Evolutionary conservation across 148 eudicot species (phyloP), one percentile per base, ranked within the genome.

Genomic region (Limonium bicolor): DNA sequence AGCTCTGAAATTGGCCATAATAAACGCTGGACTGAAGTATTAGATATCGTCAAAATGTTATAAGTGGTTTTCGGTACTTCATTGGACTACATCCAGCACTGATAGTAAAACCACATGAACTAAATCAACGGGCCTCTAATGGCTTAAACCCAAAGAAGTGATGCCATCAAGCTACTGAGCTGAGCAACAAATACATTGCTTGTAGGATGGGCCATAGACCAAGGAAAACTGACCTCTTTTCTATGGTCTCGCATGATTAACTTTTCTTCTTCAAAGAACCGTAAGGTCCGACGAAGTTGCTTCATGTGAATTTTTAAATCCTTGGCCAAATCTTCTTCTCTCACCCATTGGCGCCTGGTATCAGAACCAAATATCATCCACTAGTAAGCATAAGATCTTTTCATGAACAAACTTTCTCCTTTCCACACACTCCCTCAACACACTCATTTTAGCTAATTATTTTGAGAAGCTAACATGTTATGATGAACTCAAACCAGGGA

Each of bases 181-280:
- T 12, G 20, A 43, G 23, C 45, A 41, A 21, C 1, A 20, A 17
- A 41, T 20, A 22, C 21, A 20, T 20, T 23, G 27, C 18, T 14
- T 41, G 16, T n/a, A 43, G 2, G 1, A n/a, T 43, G 16, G 7
- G 16, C 25, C 29, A 47, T 26, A 16, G 13, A 29, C 4, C 19
- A 56, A 28, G 17, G 20, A 55, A 39, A 51, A 27, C 54, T 19
- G 4, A 88, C 97, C 95, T 92, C 99, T 73, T 70, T 92, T 58
- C 99, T 66, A 35, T 85, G 95, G 51, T 92, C 95, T 42, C 95
- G 71, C 40, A 81, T 74, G 50, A 92, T 69, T 20, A 92, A 67
- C 71, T 92, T 85, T 62, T 92, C 99, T 62, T 92, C 95, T 71
- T 92, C 94, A 46, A 92, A 85, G 48, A 92, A 92, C 10, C 94